Base-by-base conservation (phyloP, 495 filamentous ascomycete species). In the Sphaerosporella brunnea region DNA sequence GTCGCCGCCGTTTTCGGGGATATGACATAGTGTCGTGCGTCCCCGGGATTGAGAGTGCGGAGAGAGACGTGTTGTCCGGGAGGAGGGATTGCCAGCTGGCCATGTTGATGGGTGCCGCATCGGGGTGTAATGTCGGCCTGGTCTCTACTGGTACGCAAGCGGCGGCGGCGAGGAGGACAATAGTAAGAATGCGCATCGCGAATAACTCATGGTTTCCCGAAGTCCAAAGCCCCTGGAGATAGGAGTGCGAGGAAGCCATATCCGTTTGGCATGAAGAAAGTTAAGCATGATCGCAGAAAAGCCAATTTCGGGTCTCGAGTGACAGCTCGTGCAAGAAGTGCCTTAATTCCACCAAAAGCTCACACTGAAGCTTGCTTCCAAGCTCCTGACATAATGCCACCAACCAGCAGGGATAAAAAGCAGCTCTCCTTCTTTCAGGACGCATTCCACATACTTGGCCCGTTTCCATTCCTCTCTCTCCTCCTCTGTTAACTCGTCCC, bases 311-410 rank as follows among this genome's bases (percentile, higher is more conserved):
- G n/a, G n/a, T n/a, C n/a, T n/a, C n/a, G n/a, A n/a, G n/a, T n/a
- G n/a, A n/a, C n/a, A n/a, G n/a, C n/a, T n/a, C n/a, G n/a, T n/a
- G n/a, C n/a, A n/a, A n/a, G n/a, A n/a, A n/a, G n/a, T 37, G 7
- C 43, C 13, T 49, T 61, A 84, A 58, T 82, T 80, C 84, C 87
- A 99, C 90, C 90, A 99, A 62, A 93, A 97, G 62, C 85, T 96
- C 28, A 96, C 87, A 58, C 92, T 96, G 52, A 92, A 82, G 51
- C 90, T 93, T 26, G 79, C 79, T 46, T 72, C 82, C 61, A 95
- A 57, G 28, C 83, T 83, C 51, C 80, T 69, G 3, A 99, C 84
- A 70, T 94, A 96, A 68, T 99, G 90, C 90, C 90, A 99, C 90
- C 90, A 99, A 16, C 88, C 90, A 2, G 82, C 69, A 3, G 90